Evolutionary conservation across 495 filamentous ascomycete species (phyloP).

Genomic region (Apodospora peruviana): DNA sequence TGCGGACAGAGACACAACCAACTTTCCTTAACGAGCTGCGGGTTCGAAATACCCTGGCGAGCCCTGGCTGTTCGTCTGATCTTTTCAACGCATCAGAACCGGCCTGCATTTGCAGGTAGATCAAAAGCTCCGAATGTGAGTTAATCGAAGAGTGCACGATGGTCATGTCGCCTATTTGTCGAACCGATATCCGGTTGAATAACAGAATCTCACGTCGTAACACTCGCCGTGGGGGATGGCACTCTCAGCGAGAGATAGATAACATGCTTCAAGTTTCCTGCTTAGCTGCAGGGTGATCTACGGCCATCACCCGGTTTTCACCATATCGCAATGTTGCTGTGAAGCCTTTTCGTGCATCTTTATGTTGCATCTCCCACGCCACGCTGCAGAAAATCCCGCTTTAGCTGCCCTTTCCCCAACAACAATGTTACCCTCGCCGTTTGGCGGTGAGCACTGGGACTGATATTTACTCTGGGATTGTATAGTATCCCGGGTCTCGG

Average conservation of each 20-base stretch:
- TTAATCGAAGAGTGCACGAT: constrained; percentile 9
- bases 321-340: constrained; percentile 3
- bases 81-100: not conserved
- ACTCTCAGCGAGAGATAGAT: not conserved
- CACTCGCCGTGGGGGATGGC: constrained; percentile 8
- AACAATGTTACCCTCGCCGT: not conserved
- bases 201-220: not conserved
- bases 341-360: constrained; percentile 4
- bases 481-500: not conserved
- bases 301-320: constrained; percentile 17
- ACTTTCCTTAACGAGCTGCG: too few relatives aligned
- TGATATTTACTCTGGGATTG: too few relatives aligned
- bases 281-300: constrained; percentile 19
- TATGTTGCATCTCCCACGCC: constrained; percentile 18
- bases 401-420: not conserved
- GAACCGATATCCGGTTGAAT: not conserved
- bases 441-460: constrained; percentile 2
- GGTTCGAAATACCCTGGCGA: too few relatives aligned
- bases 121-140: not conserved
- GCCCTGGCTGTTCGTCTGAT: too few relatives aligned
- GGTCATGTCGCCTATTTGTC: constrained; percentile 4
- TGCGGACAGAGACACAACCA: too few relatives aligned
- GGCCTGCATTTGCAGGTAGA: not conserved
- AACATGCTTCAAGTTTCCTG: not conserved
- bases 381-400: constrained; percentile 3